phyloP scores from a whole-genome alignment of 345 rosid genomes.

The Brassica incana region DNA sequence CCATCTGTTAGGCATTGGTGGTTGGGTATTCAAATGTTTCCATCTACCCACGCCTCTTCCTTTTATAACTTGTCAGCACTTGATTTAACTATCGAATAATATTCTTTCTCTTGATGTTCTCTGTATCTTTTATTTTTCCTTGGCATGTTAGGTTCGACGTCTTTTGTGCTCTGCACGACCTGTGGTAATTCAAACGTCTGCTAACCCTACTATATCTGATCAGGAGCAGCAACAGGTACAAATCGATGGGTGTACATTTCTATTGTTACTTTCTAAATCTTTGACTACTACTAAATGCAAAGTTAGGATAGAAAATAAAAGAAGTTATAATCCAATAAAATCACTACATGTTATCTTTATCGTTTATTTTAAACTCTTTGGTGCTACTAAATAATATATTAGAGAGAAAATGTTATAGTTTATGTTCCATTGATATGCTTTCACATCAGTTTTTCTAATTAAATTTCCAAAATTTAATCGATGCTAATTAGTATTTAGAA shows the following conservation, averaged over 20 bases:
- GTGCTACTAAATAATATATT: neutral
- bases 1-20: slow-evolving; percentile 10
- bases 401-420: neutral
- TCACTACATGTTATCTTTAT: slow-evolving; percentile 2
- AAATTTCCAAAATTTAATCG: neutral
- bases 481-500: slow-evolving; percentile 8
- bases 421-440: slow-evolving; percentile 12
- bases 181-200: slow-evolving; percentile 80
- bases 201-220: slow-evolving; percentile 74
- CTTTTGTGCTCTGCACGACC: slow-evolving; percentile 84
- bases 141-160: slow-evolving; percentile 72
- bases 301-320: neutral
- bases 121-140: slow-evolving; percentile 13
- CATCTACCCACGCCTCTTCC: too few relatives aligned
- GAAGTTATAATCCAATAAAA: slow-evolving; percentile 12
- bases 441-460: neutral
- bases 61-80: neutral
- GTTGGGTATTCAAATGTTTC: slow-evolving; percentile 1
- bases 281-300: neutral
- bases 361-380: neutral
- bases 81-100: neutral
- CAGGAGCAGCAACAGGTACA: slow-evolving; percentile 96
- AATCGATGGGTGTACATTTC: slow-evolving; percentile 13
- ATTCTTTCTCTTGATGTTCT: slow-evolving; percentile 16
- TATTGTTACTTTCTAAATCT: slow-evolving; percentile 5